These are phyloP conservation scores for Scutellaria barbata DNA, from an alignment of 257 asterid species.

Conservation along the genomic window DNA sequence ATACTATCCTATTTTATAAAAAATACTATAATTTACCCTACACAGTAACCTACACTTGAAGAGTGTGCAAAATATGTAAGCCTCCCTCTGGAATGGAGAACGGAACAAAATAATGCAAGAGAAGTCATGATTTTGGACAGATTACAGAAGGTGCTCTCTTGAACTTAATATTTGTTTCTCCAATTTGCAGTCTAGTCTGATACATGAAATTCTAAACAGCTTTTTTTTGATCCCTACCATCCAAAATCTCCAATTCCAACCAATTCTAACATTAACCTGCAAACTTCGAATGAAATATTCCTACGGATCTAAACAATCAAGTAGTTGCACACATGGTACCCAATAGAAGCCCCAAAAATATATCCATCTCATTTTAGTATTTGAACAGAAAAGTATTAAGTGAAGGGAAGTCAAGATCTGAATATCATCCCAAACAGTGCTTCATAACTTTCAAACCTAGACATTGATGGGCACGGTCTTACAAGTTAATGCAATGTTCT, in stretches of 20 bases:
- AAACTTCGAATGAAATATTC: not conserved
- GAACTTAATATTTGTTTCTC: not conserved
- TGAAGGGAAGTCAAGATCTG: not conserved
- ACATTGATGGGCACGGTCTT: not conserved
- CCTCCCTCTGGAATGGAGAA: not conserved
- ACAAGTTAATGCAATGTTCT: not conserved
- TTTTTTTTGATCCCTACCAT: not conserved
- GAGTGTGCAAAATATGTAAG: conserved; percentile 2
- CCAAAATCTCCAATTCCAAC: conserved; percentile 22
- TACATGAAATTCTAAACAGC: not conserved
- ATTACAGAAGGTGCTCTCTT: not conserved
- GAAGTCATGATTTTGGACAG: not conserved
- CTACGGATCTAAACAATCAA: not conserved
- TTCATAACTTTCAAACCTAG: not conserved
- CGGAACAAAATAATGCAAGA: not conserved
- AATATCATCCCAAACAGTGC: not conserved
- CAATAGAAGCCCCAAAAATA: not conserved
- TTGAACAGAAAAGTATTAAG: not conserved
- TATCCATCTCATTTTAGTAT: conserved; percentile 21
- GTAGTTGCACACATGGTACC: conserved; percentile 14
- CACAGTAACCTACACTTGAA: conserved; percentile 6
- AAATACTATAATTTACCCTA: too few relatives aligned
- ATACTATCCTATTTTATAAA: too few relatives aligned
- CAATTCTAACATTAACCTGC: conserved; percentile 13
- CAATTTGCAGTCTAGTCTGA: not conserved